These are phyloP conservation scores for Solioccasus polychromus DNA, from an alignment of 768 basidiomycete species.

Conservation along the genomic window DNA sequence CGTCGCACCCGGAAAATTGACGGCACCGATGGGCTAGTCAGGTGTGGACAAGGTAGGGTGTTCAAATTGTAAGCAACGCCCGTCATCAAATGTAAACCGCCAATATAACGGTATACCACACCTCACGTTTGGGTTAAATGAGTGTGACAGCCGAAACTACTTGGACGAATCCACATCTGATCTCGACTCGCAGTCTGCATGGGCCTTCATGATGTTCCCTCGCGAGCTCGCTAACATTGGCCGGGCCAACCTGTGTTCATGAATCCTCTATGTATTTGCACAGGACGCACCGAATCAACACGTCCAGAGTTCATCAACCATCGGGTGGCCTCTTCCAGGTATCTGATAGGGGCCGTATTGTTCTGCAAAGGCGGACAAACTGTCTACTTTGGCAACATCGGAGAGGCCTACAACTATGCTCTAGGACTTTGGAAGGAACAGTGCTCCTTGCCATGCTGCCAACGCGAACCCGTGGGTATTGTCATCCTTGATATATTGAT, in stretches of 20 bases:
- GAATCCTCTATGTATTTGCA: too few species aligned
- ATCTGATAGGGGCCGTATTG: constrained; percentile 76
- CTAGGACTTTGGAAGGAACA: constrained; percentile 70
- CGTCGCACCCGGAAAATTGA: constrained; percentile 77
- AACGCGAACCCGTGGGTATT: constrained; percentile 61
- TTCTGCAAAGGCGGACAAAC: constrained; percentile 73
- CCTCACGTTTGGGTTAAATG: too few species aligned
- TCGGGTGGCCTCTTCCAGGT: constrained; percentile 80
- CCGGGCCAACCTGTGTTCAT: constrained; percentile 91
- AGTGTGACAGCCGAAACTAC: constrained; percentile 63
- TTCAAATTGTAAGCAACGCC: too few species aligned
- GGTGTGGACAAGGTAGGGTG: constrained; percentile 51
- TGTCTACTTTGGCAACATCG: constrained; percentile 69
- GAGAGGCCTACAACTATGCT: constrained; percentile 62
- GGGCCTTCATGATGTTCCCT: constrained; percentile 77
- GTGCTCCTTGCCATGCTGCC: constrained; percentile 56
- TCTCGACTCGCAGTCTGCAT: constrained; percentile 82
- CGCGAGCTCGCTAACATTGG: constrained; percentile 75
- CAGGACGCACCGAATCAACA: too few species aligned
- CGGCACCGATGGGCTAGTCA: constrained; percentile 71
- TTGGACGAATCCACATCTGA: constrained; percentile 89
- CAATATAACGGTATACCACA: constrained; percentile 46
- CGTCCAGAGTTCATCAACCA: constrained; percentile 47
- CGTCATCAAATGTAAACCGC: constrained; percentile 42
- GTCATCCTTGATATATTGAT: constrained; percentile 37